Evolutionary conservation across 768 basidiomycete species (phyloP).

Genomic region (Clitopilus hobsonii): DNA sequence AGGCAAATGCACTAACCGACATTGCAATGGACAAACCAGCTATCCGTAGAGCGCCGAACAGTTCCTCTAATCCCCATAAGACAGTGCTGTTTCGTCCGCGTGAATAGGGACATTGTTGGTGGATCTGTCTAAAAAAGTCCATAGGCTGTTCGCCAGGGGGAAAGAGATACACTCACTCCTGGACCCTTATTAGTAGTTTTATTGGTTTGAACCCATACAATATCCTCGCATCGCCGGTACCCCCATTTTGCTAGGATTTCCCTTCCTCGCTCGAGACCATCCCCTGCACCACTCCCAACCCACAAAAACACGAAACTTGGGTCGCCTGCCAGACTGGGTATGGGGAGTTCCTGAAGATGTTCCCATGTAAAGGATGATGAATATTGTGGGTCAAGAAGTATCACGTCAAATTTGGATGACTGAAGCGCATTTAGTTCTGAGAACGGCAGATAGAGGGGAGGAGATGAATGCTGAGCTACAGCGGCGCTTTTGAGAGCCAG

Average conservation of each 20-base stretch:
- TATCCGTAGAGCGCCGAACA: constrained; percentile 89
- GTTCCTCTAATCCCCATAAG: constrained; percentile 97
- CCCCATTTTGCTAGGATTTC: constrained; percentile 94
- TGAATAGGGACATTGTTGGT: constrained; percentile 80
- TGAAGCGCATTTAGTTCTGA: constrained; percentile 51
- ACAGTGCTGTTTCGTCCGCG: constrained; percentile 93
- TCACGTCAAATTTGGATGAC: constrained; percentile 81
- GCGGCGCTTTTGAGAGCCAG: constrained; percentile 78
- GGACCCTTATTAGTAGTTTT: constrained; percentile 64
- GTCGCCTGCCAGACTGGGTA: constrained; percentile 80
- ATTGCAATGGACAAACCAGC: constrained; percentile 98
- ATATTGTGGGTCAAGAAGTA: constrained; percentile 88
- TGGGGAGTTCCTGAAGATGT: constrained; percentile 73
- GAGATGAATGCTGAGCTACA: constrained; percentile 63
- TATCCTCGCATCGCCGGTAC: constrained; percentile 91
- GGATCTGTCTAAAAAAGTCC: constrained; percentile 60
- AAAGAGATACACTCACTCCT: constrained; percentile 45
- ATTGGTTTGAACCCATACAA: constrained; percentile 98
- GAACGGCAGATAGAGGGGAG: constrained; percentile 68
- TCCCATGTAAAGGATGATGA: constrained; percentile 86
- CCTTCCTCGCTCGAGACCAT: constrained; percentile 87
- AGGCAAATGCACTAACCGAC: constrained; percentile 61
- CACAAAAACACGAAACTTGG: constrained; percentile 94
- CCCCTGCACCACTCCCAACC: constrained; percentile 89
- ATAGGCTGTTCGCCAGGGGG: constrained; percentile 6